phyloP scores from a whole-genome alignment of 345 rosid species.

The rapeseed (Brassica napus) region Da-Ae NC_063446.1:406001-406500 shows the following conservation, averaged over 20 bases:
- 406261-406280: not conserved
- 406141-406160: not conserved
- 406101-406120: not conserved
- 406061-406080: not conserved
- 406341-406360: too few relatives aligned
- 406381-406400: too few relatives aligned
- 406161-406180: not conserved
- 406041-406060: not conserved
- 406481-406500: too few relatives aligned
- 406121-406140: not conserved
- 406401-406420: too few relatives aligned
- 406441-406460: too few relatives aligned
- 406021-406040: constrained; percentile 2
- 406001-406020: constrained; percentile 3
- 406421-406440: too few relatives aligned
- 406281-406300: not conserved
- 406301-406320: not conserved
- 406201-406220: not conserved
- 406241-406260: not conserved
- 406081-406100: too few relatives aligned
- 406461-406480: too few relatives aligned
- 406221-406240: not conserved
- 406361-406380: too few relatives aligned
- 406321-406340: constrained; percentile 11
- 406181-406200: not conserved